phyloP scores from a whole-genome alignment of 2,329 filamentous ascomycete species.

The Xylariaceae sp. region DNA sequence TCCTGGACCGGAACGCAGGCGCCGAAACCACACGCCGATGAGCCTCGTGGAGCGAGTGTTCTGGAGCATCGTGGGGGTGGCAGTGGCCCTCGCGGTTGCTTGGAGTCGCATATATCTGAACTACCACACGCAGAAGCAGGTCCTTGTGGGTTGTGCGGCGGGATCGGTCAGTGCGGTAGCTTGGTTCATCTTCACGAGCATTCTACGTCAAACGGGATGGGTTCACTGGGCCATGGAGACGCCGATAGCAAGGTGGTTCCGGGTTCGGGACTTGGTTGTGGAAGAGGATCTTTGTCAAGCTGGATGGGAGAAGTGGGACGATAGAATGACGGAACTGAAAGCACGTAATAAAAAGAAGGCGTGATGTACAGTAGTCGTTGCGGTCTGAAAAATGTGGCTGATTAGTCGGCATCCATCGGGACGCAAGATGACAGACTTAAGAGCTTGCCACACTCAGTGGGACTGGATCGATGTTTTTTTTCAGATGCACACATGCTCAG shows the following conservation, averaged over 20 bases:
- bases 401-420: too few species aligned
- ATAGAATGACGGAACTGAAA: constrained; percentile 35
- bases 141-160: constrained; percentile 71
- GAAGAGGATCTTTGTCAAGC: constrained; percentile 86
- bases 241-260: constrained; percentile 59
- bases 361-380: too few species aligned
- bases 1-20: constrained; percentile 33
- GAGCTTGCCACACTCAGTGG: too few species aligned
- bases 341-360: constrained; percentile 34
- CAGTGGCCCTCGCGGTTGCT: constrained; percentile 65
- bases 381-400: too few species aligned
- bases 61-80: constrained; percentile 52
- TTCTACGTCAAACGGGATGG: constrained; percentile 63
- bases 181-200: constrained; percentile 75
- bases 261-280: constrained; percentile 78
- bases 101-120: constrained; percentile 83
- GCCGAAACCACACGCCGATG: constrained; percentile 50
- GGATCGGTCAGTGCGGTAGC: constrained; percentile 66
- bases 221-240: constrained; percentile 69
- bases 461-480: too few species aligned
- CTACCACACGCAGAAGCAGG: constrained; percentile 88
- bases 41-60: constrained; percentile 57
- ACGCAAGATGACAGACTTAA: too few species aligned
- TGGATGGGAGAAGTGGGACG: constrained; percentile 91
- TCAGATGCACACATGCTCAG: too few species aligned